Evolutionary conservation across 768 basidiomycete genomes (phyloP), one percentile per base, ranked within the genome.

Genomic region (Pleurotus giganteus): DNA sequence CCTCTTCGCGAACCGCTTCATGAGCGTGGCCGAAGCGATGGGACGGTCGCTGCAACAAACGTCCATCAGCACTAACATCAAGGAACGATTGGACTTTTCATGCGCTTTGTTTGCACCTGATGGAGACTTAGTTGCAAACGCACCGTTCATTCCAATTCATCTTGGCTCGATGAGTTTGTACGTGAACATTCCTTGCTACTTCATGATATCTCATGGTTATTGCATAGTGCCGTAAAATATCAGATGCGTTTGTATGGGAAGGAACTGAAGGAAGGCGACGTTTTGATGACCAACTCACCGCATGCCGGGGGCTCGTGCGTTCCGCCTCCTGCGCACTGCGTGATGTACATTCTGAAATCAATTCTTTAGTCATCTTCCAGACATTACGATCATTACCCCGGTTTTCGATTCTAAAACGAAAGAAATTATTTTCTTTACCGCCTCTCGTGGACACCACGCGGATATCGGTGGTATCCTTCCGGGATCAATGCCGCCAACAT

Each of bases 21-120:
- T 98, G 95, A 91, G 91, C 62, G 91, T 98, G 17, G 94, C 94
- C 7, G 94, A 96, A 66, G 94, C 94, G 8, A 97, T 96, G 94
- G 94, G 94, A 8, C 78, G 90, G 46, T 90, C 90, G 0, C 74
- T 95, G 21, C 91, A 89, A 68, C 90, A 95, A 68, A 95, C 94
- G 0, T 85, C 93, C 2, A 94, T 94, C 63, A 87, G 88, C 65
- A 94, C 93, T 13, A 95, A 98, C 65, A 96, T 96, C 78, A 96
- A 95, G 71, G 95, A 97, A 69, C 82, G 95, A 2, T 82, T 97
- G 43, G 95, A 97, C 70, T 97, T 91, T 68, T 93, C 90, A 8
- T 98, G 95, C 70, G 95, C 95, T 2, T 74, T 98, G 32, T 98
- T 98, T 62, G 89, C 91, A 0, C 91, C 94, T n/a, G 89, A 92